Evolutionary conservation across 768 basidiomycete genomes (phyloP).

Genomic region (Chalciporus piperatus): DNA sequence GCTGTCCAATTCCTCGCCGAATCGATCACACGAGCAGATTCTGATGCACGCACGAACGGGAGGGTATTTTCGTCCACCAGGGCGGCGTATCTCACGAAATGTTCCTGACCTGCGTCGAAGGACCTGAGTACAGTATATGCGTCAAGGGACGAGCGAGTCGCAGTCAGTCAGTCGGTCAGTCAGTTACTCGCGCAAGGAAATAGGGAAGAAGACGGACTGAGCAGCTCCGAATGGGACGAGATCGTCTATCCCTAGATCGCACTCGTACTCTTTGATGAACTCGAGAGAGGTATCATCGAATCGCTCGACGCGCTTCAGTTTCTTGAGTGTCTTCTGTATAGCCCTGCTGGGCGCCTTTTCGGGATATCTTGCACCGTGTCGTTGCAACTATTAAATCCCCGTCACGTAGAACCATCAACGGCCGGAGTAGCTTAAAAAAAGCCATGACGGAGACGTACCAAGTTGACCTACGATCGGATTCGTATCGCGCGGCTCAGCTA

Average conservation of each 20-base stretch:
- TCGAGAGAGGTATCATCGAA: constrained; percentile 43
- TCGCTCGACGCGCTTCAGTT: constrained; percentile 45
- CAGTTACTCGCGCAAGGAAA: no score
- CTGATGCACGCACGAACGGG: constrained; percentile 51
- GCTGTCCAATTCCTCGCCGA: constrained; percentile 66
- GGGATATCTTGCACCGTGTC: constrained; percentile 77
- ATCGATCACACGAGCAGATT: constrained; percentile 53
- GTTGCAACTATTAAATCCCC: constrained; percentile 51
- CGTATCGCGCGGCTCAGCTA: no score
- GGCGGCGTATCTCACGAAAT: constrained; percentile 49
- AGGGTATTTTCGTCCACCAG: constrained; percentile 42
- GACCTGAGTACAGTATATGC: constrained; percentile 35
- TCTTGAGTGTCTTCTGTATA: constrained; percentile 48
- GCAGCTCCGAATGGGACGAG: constrained; percentile 64
- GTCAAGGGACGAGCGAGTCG: no score
- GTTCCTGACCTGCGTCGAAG: constrained; percentile 46
- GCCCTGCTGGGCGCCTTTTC: constrained; percentile 41
- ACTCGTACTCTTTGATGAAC: constrained; percentile 57
- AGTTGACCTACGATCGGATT: constrained; percentile 14
- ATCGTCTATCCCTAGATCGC: constrained; percentile 52
- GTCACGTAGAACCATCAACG: no score
- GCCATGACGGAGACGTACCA: constrained; percentile 14
- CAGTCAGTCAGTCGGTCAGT: no score
- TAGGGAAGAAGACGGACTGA: constrained; percentile 65
- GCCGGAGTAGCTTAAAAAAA: no score